Conservation (phyloP, 768 basidiomycete species). For the Termitomyces heimii region DNA sequence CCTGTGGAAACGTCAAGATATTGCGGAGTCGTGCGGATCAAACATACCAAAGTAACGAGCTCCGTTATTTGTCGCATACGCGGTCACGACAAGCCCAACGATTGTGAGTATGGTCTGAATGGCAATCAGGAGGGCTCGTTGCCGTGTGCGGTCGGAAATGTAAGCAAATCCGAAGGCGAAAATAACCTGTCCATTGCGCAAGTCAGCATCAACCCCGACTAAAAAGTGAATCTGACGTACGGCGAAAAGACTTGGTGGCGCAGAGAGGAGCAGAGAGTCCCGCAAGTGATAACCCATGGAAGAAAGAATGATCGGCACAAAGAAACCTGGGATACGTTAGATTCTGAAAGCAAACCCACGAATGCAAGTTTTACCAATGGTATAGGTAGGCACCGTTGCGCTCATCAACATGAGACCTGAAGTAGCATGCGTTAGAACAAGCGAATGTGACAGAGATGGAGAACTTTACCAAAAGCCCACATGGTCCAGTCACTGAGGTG, state of each 20-base stretch:
- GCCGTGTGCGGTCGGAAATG: conserved; percentile 30
- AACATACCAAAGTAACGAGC: conserved; percentile 25
- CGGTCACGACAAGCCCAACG: conserved; percentile 27
- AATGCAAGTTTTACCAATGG: conserved; percentile 17
- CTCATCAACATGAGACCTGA: conserved; percentile 32
- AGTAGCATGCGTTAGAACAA: neutral
- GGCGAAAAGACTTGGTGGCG: conserved; percentile 28
- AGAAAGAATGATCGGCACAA: conserved; percentile 28
- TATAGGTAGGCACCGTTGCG: conserved; percentile 31
- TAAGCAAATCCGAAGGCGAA: conserved; percentile 32
- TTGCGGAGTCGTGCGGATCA: neutral
- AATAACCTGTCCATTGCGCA: conserved; percentile 18
- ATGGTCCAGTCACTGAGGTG: conserved; percentile 30
- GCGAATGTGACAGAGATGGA: too few relatives aligned
- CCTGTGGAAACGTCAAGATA: conserved; percentile 6
- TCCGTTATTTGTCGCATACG: conserved; percentile 21
- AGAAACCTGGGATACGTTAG: conserved; percentile 14
- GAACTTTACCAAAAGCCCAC: conserved; percentile 28
- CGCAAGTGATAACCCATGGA: conserved; percentile 27
- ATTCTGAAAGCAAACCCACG: neutral
- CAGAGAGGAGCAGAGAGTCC: conserved; percentile 25
- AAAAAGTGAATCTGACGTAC: conserved; percentile 22
- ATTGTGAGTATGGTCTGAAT: conserved; percentile 27
- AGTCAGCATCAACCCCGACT: conserved; percentile 16
- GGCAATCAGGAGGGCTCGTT: conserved; percentile 27